Base-by-base conservation (phyloP, 2,329 filamentous ascomycete species). In the Dothideomycetes sp. region DNA sequence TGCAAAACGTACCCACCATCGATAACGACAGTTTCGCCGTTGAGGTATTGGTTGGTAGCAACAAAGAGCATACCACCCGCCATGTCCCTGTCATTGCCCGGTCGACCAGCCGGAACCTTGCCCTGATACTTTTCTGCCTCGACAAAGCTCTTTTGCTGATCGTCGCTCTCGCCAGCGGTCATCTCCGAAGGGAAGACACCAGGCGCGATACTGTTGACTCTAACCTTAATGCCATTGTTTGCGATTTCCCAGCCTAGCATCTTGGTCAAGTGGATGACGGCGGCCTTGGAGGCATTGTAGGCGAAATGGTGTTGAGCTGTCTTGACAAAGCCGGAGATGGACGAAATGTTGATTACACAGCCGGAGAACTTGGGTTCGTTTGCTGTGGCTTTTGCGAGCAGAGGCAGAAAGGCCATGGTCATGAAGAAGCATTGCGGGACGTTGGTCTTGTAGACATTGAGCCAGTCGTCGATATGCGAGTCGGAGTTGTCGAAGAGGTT, bases 81-180 rank as follows among this genome's bases (percentile, higher is more conserved):
- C 65, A 78, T 77, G 50, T 78, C 74, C 22, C 68, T 55, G 46
- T 78, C 75, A 18, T 72, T 68, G 0, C 75, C 75, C 0, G 72
- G 72, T 32, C 70, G 52, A 43, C 59, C 58, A 4, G 69, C 66
- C 5, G 71, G 69, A 36, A 72, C 58, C 36, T 67, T 68, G 44
- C 59, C 50, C 39, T 60, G 63, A 51, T 69, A 71, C 47, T 69
- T 62, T 41, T 70, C 67, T 57, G 70, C 73, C 7, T 65, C 63
- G 43, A 76, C 62, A 43, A 68, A 55, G 19, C 62, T 69, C 63
- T 75, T 76, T 58, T 75, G 69, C 45, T 69, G 66, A 12, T 67
- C 63, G 27, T 65, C 64, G 41, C 64, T 68, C 34, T 66, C 65
- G 4, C 64, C 60, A 0, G 72, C 65, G 2, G 72, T 77, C 69